These are phyloP conservation scores for Camellia japonica DNA, from an alignment of 148 eudicot species.

Conservation along the genomic window DNA sequence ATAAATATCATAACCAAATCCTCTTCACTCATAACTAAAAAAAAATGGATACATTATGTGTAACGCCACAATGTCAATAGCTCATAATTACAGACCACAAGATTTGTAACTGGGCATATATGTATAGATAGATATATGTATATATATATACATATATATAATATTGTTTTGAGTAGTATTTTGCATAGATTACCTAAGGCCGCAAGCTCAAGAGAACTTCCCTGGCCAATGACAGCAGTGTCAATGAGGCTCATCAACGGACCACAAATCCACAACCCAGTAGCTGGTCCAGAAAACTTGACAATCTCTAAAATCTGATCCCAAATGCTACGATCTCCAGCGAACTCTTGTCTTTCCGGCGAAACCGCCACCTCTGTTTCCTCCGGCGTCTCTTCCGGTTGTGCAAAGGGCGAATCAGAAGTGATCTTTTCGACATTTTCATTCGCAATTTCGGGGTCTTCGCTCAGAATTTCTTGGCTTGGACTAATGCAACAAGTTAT, in stretches of 20 bases:
- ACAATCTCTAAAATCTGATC: conserved; percentile 67
- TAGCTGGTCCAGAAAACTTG: conserved; percentile 86
- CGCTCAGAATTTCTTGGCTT: conserved; percentile 14
- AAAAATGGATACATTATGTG: too few relatives aligned
- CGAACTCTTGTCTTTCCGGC: conserved; percentile 30
- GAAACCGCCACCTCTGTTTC: conserved; percentile 1
- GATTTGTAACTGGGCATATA: too few relatives aligned
- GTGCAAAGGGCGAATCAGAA: conserved; percentile 8
- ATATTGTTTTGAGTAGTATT: too few relatives aligned
- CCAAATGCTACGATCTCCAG: conserved; percentile 45
- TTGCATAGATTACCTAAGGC: conserved; percentile 48
- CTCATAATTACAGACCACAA: too few relatives aligned
- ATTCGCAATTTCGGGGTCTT: conserved; percentile 14
- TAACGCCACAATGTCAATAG: too few relatives aligned
- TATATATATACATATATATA: too few relatives aligned
- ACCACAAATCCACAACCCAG: conserved; percentile 86
- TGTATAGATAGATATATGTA: too few relatives aligned
- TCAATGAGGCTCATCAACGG: conserved; percentile 94
- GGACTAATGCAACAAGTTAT: conserved; percentile 25
- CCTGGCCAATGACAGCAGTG: conserved; percentile 86
- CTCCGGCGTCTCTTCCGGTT: conserved; percentile 2
- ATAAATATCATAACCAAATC: too few relatives aligned
- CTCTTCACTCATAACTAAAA: too few relatives aligned
- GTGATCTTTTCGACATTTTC: not conserved
- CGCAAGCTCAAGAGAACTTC: conserved; percentile 75